Conservation (phyloP, 495 filamentous ascomycete species). For the Durotheca rogersii region DNA sequence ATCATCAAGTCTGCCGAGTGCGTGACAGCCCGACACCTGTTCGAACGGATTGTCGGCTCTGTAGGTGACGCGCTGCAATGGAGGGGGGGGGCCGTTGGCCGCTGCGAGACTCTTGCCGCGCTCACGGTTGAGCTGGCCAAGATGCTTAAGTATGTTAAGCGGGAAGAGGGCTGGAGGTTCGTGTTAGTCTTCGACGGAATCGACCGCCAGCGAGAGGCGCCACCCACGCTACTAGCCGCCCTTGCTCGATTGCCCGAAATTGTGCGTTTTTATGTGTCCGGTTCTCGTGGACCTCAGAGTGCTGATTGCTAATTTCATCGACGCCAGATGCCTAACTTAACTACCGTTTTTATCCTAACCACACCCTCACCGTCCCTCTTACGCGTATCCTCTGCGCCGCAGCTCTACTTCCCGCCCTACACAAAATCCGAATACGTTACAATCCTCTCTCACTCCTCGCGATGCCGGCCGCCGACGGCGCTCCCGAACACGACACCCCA, state of each 20-base stretch:
- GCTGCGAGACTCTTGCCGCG: slow-evolving; percentile 76
- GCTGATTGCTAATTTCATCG: slow-evolving; percentile 27
- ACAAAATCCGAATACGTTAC: slow-evolving; percentile 72
- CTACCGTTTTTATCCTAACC: slow-evolving; percentile 74
- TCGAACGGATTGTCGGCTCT: slow-evolving; percentile 62
- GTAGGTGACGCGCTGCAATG: slow-evolving; percentile 54
- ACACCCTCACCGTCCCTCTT: slow-evolving; percentile 70
- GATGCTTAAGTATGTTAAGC: slow-evolving; percentile 52
- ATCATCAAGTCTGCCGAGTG: slow-evolving; percentile 81
- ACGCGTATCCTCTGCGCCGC: slow-evolving; percentile 68
- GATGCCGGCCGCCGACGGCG: slow-evolving; percentile 27
- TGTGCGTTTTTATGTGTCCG: slow-evolving; percentile 61
- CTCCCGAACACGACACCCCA: slow-evolving; percentile 42
- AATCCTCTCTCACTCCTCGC: slow-evolving; percentile 59
- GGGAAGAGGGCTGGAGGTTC: slow-evolving; percentile 50
- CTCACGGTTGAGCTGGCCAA: slow-evolving; percentile 68
- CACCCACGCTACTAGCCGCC: slow-evolving; percentile 78
- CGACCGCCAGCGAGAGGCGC: slow-evolving; percentile 79
- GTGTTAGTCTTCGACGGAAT: slow-evolving; percentile 90
- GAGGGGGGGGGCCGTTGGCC: slow-evolving; percentile 40
- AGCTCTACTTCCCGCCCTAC: slow-evolving; percentile 85
- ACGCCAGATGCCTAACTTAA: slow-evolving; percentile 78
- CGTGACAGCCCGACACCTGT: slow-evolving; percentile 84
- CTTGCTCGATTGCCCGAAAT: slow-evolving; percentile 75
- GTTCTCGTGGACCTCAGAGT: no score